Evolutionary conservation across 163 green algal species (phyloP), one percentile per base, ranked within the genome.

Genomic region (Volvox carteri): DNA sequence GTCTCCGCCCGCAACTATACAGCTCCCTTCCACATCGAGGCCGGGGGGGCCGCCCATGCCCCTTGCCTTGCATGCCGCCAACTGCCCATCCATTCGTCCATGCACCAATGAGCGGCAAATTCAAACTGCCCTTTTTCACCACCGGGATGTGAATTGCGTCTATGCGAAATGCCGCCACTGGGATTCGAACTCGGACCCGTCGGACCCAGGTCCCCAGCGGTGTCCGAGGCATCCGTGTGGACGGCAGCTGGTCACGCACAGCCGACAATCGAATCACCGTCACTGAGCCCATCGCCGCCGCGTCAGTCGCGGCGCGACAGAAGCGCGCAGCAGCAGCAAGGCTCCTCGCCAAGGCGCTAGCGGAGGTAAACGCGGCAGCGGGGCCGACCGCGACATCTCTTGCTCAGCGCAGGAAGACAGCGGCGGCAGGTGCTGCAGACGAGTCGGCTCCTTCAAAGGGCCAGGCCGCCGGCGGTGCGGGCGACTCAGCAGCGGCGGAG

Each of bases 341-440:
- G 37, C 83, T 88, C 23, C 83, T 88, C 0, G 50, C 35, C 25
- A 44, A 88, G 37, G 83, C 83, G 50, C 83, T 88, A 58, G 48
- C 67, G n/a, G 68, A 81, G 50, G 83, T 88, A 11, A 75, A n/a
- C 23, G 83, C 81, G 19, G 65, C 81, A 3, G 79, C 79, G 23
- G 48, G 35, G 23, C 74, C 74, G 33, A 14, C 72, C 18, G 28
- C 30, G 46, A 35, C 67, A 23, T 56, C 72, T 18, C 33, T 58
- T 52, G 19, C 35, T 65, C 54, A 7, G 73, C 73, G 25, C n/a
- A n/a, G n/a, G n/a, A n/a, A n/a, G 48, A 25, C 30, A 60, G 21
- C 39, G 72, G 72, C 19, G 72, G 72, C 72, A 41, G 41, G 41
- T 14, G 19, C 41, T n/a, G n/a, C n/a, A n/a, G n/a, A n/a, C n/a